Base-by-base conservation (phyloP, 208 protist species). In the Leptomonas pyrrhocoris region DNA sequence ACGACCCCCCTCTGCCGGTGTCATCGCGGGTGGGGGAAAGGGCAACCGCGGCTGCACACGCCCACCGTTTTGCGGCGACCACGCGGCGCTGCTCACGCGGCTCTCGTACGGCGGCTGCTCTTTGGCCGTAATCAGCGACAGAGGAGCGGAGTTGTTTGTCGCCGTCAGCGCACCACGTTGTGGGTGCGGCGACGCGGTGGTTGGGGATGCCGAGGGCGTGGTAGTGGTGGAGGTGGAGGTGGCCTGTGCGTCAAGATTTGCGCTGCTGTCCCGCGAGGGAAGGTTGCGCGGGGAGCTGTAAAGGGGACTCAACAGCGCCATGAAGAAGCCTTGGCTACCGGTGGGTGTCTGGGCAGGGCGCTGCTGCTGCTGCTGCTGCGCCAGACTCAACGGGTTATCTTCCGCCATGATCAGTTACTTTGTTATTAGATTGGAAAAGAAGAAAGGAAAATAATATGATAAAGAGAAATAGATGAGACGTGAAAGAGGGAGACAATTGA, bases 391-490 rank as follows among this genome's bases (percentile, higher is more conserved):
- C 15, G 4, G 2, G 25, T 46, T n/a, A 1, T 62, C 57, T 5
- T 62, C 57, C 2, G 57, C 57, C 57, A 62, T 60, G 2, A 13
- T 40, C n/a, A n/a, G n/a, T n/a, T n/a, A n/a, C n/a, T n/a, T 42
- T 42, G 38, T 42, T 42, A 13, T 42, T 49, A 50, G 34, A 50
- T 13, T 28, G 45, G 19, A 60, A 28, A 46, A 50, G 50, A 36
- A 4, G 25, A 36, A 12, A 55, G 50, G 56, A 53, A 65, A 58
- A 56, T 16, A 65, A 18, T 65, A 42, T n/a, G 75, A 64, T 42
- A 34, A 62, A 45, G n/a, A 40, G 49, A 11, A 49, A 1, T 49
- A 34, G 2, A 42, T 34, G 19, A n/a, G 40, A 49, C 11, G 45
- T 28, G 19, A 15, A 28, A 31, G 45, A 19, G 15, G 31, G 0